Evolutionary conservation across 148 eudicot species (phyloP), one percentile per base, ranked within the genome.

Genomic region (Heliosperma pusillum): DNA sequence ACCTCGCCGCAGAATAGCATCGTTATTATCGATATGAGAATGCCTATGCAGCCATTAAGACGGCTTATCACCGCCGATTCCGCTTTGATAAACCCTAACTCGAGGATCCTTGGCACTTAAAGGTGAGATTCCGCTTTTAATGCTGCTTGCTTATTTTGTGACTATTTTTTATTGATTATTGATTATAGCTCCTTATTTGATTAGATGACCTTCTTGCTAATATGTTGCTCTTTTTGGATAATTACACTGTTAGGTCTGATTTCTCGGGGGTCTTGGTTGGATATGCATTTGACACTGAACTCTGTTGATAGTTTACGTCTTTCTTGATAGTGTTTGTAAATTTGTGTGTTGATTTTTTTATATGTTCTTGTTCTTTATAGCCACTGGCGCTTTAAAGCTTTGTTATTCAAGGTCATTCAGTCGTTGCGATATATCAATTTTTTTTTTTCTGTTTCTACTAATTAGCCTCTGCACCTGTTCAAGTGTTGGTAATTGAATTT

Each of bases 311-410:
- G 47, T 24, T 29, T 10, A 11, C 1, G 21, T 57, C 7, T 21
- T 52, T 1, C 29, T 8, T 36, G 21, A 58, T 40, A 33, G 16
- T 5, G 25, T 59, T 7, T 5, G 27, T 42, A 63, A 20, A 77
- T 73, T 75, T 80, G 86, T 93, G 89, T 95, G 76, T 93, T 68
- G 12, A 45, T 12, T 45, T 45, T 5, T 45, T 13, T 45, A n/a
- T 12, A 45, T 45, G 52, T 45, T 13, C 52, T 45, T 45, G 52
- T 45, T 65, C 15, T 50, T 24, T 52, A 15, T 9, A 20, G 60
- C 25, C 19, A 2, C 47, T 22, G 21, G 13, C 5, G 12, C 29
- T 22, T 69, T 13, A 9, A 19, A 69, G 58, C 25, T 45, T 64
- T 26, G 20, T 29, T 64, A 33, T 33, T 33, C 36, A 33, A 33